A percentile compares a stretch with the other conserved stretches of the same genome.
Evolutionary conservation across 495 filamentous ascomycete species (phyloP).

Genomic region (Acidiella bohemica): DNA sequence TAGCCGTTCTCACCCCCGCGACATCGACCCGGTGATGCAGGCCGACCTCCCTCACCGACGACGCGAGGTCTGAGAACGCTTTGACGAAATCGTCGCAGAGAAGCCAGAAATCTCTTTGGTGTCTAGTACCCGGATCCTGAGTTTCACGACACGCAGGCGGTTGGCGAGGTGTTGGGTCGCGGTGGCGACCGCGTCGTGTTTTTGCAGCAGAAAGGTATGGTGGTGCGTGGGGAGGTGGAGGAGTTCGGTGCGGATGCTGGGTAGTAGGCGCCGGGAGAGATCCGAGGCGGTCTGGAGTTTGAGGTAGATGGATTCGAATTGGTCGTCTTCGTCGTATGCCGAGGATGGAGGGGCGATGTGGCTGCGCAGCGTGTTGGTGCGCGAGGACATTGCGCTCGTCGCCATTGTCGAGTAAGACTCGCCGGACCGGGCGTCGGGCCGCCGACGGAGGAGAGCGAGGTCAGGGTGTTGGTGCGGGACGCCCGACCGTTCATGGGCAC

Average conservation of each 20-base stretch:
- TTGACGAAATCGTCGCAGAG: slow-evolving; percentile 65
- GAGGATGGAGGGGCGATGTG: slow-evolving; percentile 11
- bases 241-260: slow-evolving; percentile 51
- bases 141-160: slow-evolving; percentile 62
- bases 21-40: slow-evolving; percentile 37
- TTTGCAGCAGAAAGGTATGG: slow-evolving; percentile 56
- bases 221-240: slow-evolving; percentile 39
- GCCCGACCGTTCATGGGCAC: slow-evolving; percentile 32
- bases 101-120: slow-evolving; percentile 68
- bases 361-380: slow-evolving; percentile 40
- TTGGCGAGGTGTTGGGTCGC: slow-evolving; percentile 54
- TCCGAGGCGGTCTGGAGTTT: slow-evolving; percentile 55
- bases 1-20: slow-evolving; percentile 49
- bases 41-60: slow-evolving; percentile 54
- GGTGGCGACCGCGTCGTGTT: slow-evolving; percentile 48
- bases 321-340: slow-evolving; percentile 57
- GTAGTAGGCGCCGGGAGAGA: slow-evolving; percentile 51
- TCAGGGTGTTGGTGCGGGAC: slow-evolving; percentile 32
- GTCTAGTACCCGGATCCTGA: slow-evolving; percentile 64
- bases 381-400: slow-evolving; percentile 17
- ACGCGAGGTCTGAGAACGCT: slow-evolving; percentile 60
- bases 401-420: slow-evolving; percentile 56
- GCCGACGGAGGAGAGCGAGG: slow-evolving; percentile 35
- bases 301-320: slow-evolving; percentile 69
- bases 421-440: slow-evolving; percentile 56